phyloP scores from a whole-genome alignment of 331 rosid species.

The Saraca asoca region DNA sequence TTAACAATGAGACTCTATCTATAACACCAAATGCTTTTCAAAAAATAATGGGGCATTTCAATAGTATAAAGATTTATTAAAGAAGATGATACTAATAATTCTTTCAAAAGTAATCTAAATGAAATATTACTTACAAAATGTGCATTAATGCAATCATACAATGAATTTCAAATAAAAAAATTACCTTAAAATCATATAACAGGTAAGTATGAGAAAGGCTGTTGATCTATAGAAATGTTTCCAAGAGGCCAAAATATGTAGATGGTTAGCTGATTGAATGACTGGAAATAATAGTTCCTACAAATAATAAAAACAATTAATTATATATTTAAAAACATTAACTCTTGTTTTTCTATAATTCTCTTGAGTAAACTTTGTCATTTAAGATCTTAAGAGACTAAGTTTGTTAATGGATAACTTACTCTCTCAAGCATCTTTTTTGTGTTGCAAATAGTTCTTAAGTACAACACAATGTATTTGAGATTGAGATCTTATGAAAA shows the following conservation, averaged over 20 bases:
- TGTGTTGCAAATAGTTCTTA: slow-evolving; percentile 17
- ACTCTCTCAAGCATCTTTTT: slow-evolving; percentile 19
- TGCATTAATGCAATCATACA: slow-evolving; percentile 20
- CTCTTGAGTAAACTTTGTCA: slow-evolving; percentile 17
- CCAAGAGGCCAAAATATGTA: slow-evolving; percentile 70
- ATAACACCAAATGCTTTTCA: slow-evolving; percentile 10
- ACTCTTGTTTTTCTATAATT: slow-evolving; percentile 9
- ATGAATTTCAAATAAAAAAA: slow-evolving; percentile 35
- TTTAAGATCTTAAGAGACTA: slow-evolving; percentile 4
- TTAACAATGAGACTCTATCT: not conserved
- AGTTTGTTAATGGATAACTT: slow-evolving; percentile 26
- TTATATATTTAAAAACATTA: slow-evolving; percentile 28
- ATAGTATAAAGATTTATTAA: slow-evolving; percentile 15
- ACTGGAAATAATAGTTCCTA: slow-evolving; percentile 81
- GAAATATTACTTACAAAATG: slow-evolving; percentile 2
- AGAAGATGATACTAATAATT: slow-evolving; percentile 11
- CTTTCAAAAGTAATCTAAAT: slow-evolving; percentile 27
- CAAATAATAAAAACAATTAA: slow-evolving; percentile 43
- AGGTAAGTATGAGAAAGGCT: slow-evolving; percentile 57
- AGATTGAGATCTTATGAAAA: slow-evolving; percentile 11
- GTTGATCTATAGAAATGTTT: slow-evolving; percentile 67
- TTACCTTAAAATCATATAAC: slow-evolving; percentile 75
- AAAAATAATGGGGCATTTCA: not conserved
- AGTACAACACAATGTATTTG: slow-evolving; percentile 18
- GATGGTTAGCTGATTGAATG: slow-evolving; percentile 49